A percentile compares a stretch with the other conserved stretches of the same genome.
Evolutionary conservation across 495 filamentous ascomycete genomes (phyloP).

Genomic region (Aspergillus haitiensis): DNA sequence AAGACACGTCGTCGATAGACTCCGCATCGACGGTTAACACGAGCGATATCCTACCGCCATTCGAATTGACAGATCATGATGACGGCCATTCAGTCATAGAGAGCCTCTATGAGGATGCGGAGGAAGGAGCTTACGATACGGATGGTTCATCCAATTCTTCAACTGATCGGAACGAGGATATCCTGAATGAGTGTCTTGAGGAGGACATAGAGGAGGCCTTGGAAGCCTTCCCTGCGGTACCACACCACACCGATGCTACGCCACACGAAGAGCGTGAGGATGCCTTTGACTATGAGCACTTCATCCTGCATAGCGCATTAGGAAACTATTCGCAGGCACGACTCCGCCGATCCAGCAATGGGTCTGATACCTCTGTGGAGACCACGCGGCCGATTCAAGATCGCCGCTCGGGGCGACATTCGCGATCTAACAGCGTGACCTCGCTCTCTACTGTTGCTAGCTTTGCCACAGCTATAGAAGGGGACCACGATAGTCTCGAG

Average conservation of each 20-base stretch:
- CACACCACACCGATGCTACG: constrained; percentile 31
- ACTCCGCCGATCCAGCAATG: constrained; percentile 57
- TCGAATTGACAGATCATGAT: constrained; percentile 22
- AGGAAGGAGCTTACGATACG: constrained; percentile 41
- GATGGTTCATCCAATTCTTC: constrained; percentile 45
- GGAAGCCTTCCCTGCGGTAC: constrained; percentile 28
- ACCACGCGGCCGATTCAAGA: constrained; percentile 57
- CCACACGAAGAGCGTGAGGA: constrained; percentile 94
- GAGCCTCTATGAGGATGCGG: constrained; percentile 62
- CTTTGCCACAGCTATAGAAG: constrained; percentile 82
- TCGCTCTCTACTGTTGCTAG: constrained; percentile 76
- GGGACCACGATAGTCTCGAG: constrained; percentile 44
- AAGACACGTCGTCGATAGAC: constrained; percentile 6
- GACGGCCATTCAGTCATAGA: constrained; percentile 45
- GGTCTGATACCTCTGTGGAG: constrained; percentile 70
- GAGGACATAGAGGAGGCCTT: constrained; percentile 35
- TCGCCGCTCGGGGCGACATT: constrained; percentile 30
- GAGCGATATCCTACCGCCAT: constrained; percentile 2
- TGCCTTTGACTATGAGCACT: constrained; percentile 96
- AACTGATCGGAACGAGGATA: constrained; percentile 51
- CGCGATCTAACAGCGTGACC: constrained; percentile 57
- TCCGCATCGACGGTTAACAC: background rate
- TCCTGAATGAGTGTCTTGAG: constrained; percentile 45
- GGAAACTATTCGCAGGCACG: constrained; percentile 58
- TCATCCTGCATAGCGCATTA: constrained; percentile 88